Evolutionary conservation across 805 yeast species (phyloP), one percentile per base, ranked within the genome.

Genomic region (Candida vartiovaarae): DNA sequence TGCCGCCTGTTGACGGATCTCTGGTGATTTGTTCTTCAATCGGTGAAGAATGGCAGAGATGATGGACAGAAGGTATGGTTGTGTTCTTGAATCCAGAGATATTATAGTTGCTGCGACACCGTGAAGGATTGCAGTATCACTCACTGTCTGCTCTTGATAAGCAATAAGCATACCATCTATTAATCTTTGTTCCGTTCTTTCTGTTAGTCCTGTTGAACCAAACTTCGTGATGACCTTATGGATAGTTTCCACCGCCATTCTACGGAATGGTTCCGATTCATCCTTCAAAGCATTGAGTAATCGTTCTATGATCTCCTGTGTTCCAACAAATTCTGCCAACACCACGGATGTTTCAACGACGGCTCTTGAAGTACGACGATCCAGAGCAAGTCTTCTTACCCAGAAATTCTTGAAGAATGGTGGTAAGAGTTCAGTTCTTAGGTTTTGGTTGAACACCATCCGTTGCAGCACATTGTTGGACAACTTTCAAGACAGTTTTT

Each of bases 151-250:
- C 47, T 85, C 84, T 60, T 89, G 96, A 55, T 84, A 86, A 0
- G 95, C 87, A 47, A 72, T 78, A 27, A 90, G 60, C 2, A 88
- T 65, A 1, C 95, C 95, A 63, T 91, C 98, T 10, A 93, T 72
- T 30, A 91, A 65, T 38, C 80, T 65, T 25, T 77, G 71, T 52
- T 83, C 93, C 11, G 76, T 67, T 10, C 74, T 63, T 32, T 76
- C 77, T 41, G 79, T 75, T 36, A 89, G 61, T 32, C 83, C 93
- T 5, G 74, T 66, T 0, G 77, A 70, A 1, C 85, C 86, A 5
- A 70, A 50, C 6, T 63, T 49, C 3, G 63, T 54, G 2, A 84
- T 67, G 30, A 84, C 74, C 52, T 71, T 76, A 50, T 77, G 73
- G 2, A 82, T 67, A 0, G 95, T 73, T 42, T 81, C 89, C 6